These are phyloP conservation scores for Croton laevigatus DNA, from an alignment of 441 rosid genomes.

Conservation along the genomic window DNA sequence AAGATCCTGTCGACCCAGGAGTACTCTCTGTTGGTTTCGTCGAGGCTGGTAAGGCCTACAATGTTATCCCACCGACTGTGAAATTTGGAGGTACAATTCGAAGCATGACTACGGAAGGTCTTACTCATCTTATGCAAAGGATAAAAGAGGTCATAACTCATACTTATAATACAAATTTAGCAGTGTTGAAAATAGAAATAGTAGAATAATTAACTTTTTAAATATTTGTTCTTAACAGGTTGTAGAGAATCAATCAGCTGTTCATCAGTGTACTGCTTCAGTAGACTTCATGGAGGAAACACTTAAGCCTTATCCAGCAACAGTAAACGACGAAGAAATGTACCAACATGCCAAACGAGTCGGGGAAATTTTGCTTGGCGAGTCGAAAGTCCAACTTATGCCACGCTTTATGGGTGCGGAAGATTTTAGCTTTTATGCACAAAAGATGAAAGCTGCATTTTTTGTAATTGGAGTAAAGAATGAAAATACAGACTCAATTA, in stretches of 20 bases:
- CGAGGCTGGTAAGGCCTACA: conserved; percentile 41
- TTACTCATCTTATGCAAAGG: conserved; percentile 38
- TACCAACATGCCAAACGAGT: conserved; percentile 24
- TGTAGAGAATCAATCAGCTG: conserved; percentile 25
- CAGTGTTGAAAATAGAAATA: neutral
- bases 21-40: conserved; percentile 42
- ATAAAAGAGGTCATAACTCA: conserved; percentile 30
- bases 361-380: conserved; percentile 26
- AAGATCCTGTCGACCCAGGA: conserved; percentile 70
- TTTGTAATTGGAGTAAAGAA: conserved; percentile 17
- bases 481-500: neutral
- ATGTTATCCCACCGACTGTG: conserved; percentile 46
- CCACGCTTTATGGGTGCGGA: conserved; percentile 17
- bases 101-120: conserved; percentile 45
- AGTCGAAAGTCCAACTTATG: conserved; percentile 19
- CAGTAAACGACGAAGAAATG: conserved; percentile 25
- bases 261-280: conserved; percentile 25
- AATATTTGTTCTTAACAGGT: conserved; percentile 5
- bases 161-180: conserved; percentile 7
- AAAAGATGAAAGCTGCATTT: conserved; percentile 27
- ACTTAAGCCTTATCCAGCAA: conserved; percentile 25
- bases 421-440: conserved; percentile 25
- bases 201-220: neutral
- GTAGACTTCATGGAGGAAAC: conserved; percentile 25
- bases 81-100: conserved; percentile 49